Conservation (phyloP, 2,329 filamentous ascomycete species). For the Torrubiellomyces zombiae region DNA sequence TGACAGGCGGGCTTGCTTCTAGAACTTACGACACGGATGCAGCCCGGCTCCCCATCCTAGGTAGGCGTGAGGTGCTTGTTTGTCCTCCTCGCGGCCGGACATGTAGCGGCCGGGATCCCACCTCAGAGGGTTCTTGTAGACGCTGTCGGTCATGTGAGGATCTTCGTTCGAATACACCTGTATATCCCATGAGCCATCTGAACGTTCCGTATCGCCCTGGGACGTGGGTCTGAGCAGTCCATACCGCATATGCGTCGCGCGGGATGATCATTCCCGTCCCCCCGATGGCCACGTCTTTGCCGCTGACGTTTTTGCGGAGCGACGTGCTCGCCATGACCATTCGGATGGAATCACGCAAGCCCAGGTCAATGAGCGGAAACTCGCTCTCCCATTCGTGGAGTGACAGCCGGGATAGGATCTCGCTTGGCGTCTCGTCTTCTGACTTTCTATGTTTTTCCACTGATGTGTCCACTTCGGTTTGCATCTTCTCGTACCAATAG, state of each 20-base stretch:
- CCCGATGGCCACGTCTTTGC: slow-evolving; percentile 25
- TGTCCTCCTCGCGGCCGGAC: slow-evolving; percentile 28
- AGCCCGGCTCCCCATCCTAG: slow-evolving; percentile 19
- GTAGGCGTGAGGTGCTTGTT: slow-evolving; percentile 12
- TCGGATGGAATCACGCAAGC: slow-evolving; percentile 36
- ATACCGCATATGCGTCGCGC: slow-evolving; percentile 23
- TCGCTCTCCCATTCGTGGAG: slow-evolving; percentile 38
- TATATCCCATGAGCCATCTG: no score
- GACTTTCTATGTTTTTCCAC: slow-evolving; percentile 23
- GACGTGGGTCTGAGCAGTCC: no score
- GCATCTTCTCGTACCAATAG: slow-evolving; percentile 27
- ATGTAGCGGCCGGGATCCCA: slow-evolving; percentile 35
- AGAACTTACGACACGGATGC: slow-evolving; percentile 17
- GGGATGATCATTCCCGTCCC: slow-evolving; percentile 32
- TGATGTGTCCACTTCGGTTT: slow-evolving; percentile 27
- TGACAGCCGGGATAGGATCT: slow-evolving; percentile 25
- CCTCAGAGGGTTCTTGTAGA: slow-evolving; percentile 29
- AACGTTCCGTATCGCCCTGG: no score
- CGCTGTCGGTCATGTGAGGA: slow-evolving; percentile 26
- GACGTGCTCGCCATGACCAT: slow-evolving; percentile 28
- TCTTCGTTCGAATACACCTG: slow-evolving; percentile 27
- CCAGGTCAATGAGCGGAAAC: slow-evolving; percentile 34
- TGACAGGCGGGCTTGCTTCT: not conserved
- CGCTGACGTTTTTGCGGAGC: slow-evolving; percentile 34
- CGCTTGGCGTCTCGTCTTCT: slow-evolving; percentile 13